Conservation (phyloP, 345 rosid species). For the Angophora floribunda region DNA sequence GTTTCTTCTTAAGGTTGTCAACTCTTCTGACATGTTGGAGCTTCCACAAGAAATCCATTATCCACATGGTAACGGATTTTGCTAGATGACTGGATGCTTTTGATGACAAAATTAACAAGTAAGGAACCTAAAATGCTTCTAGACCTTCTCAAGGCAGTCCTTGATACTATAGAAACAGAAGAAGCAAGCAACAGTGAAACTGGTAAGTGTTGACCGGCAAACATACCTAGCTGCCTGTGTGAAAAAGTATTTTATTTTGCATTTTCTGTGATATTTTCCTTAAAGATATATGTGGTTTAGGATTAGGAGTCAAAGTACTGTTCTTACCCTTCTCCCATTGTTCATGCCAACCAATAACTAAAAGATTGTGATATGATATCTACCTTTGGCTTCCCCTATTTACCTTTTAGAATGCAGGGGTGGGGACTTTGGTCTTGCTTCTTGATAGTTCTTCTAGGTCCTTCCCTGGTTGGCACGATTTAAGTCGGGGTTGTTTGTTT, state of each 20-base stretch:
- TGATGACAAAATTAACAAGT: conserved; percentile 40
- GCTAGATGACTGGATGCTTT: conserved; percentile 61
- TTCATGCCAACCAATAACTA: background rate
- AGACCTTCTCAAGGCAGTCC: conserved; percentile 50
- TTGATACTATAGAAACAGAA: conserved; percentile 38
- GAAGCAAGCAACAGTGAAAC: conserved; percentile 30
- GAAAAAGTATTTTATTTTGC: background rate
- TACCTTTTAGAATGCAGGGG: background rate
- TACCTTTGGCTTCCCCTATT: background rate
- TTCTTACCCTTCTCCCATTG: background rate
- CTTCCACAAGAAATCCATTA: conserved; percentile 13
- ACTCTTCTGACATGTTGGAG: conserved; percentile 18
- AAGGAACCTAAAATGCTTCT: conserved; percentile 74
- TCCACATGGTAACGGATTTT: conserved; percentile 15
- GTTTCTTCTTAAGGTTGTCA: conserved; percentile 6
- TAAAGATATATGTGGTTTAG: background rate
- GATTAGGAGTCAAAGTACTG: background rate
- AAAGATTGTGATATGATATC: background rate
- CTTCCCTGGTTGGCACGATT: background rate
- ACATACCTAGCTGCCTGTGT: background rate
- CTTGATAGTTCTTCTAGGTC: background rate
- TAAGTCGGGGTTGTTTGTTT: background rate
- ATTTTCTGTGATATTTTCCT: background rate
- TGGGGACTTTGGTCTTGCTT: background rate
- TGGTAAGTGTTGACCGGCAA: conserved; percentile 14